Conservation (phyloP, 1,284 basidiomycete genomes). For the Apiotrichum porosum region DNA sequence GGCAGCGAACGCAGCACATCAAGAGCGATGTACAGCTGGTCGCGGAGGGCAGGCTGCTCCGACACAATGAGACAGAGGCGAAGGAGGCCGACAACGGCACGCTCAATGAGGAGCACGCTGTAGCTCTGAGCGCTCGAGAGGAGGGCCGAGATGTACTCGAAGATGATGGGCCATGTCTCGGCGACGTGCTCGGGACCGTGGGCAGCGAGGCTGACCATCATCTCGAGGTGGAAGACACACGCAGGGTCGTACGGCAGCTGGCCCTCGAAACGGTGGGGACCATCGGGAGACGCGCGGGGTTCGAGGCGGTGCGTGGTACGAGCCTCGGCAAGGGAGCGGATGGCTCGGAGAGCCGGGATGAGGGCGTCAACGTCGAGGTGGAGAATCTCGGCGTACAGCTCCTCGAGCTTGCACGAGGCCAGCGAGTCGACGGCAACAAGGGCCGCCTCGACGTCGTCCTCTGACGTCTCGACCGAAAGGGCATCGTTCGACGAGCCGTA, state of each 20-base stretch:
- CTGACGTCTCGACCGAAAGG: constrained; percentile 66
- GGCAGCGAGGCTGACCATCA: constrained; percentile 80
- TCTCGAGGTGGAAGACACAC: constrained; percentile 88
- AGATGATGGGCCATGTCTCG: constrained; percentile 87
- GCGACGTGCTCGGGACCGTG: constrained; percentile 71
- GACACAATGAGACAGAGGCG: constrained; percentile 74
- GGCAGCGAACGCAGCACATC: constrained; percentile 82
- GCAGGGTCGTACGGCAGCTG: constrained; percentile 85
- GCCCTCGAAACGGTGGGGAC: constrained; percentile 41
- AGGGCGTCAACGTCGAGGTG: constrained; percentile 71
- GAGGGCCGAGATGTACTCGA: constrained; percentile 81
- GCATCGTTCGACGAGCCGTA: constrained; percentile 69
- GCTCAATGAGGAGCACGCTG: constrained; percentile 84
- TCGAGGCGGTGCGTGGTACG: constrained; percentile 35
- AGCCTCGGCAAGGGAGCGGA: constrained; percentile 79
- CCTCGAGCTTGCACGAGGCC: constrained; percentile 85
- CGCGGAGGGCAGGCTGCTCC: constrained; percentile 68
- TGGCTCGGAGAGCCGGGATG: constrained; percentile 71
- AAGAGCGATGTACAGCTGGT: constrained; percentile 89
- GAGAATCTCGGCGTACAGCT: constrained; percentile 89
- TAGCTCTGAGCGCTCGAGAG: constrained; percentile 73
- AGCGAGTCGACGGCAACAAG: constrained; percentile 94
- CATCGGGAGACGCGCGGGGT: constrained; percentile 57
- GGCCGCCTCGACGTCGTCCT: constrained; percentile 88
- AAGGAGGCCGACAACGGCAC: constrained; percentile 88